phyloP scores from a whole-genome alignment of 805 yeast species.

The Kodamaea sagamina region DNA sequence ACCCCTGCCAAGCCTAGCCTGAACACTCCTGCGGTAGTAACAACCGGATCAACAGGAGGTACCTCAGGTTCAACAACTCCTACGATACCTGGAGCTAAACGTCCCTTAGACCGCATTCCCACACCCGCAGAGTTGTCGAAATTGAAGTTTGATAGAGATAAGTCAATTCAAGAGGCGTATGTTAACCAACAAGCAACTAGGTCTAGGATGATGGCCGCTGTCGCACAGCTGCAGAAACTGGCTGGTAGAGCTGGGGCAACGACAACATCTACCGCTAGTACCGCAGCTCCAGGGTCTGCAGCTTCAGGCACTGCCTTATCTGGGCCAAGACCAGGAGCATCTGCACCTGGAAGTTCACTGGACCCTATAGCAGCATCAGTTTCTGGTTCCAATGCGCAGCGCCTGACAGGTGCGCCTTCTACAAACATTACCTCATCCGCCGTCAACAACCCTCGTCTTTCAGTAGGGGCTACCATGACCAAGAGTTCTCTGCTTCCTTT shows the following conservation, averaged over 20 bases:
- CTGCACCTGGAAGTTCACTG: background rate
- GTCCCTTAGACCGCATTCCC: constrained; percentile 49
- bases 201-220: constrained; percentile 45
- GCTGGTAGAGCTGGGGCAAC: constrained; percentile 7
- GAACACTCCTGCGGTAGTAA: constrained; percentile 6
- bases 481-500: constrained; percentile 1
- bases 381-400: background rate
- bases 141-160: constrained; percentile 83
- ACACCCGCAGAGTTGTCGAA: constrained; percentile 84
- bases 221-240: constrained; percentile 33
- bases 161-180: constrained; percentile 76
- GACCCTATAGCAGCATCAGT: background rate
- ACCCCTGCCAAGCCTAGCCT: background rate
- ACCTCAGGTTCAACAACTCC: constrained; percentile 1
- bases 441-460: background rate
- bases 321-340: background rate
- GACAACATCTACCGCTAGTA: background rate
- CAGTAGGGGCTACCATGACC: background rate
- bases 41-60: background rate
- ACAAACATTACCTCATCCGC: background rate
- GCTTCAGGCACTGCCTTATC: background rate
- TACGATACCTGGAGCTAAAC: constrained; percentile 19
- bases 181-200: constrained; percentile 47
- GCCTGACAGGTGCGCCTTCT: background rate
- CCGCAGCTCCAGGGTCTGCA: background rate